These are phyloP conservation scores for Venturia pyrina DNA, from an alignment of 2,329 filamentous ascomycete species.

Conservation along the genomic window DNA sequence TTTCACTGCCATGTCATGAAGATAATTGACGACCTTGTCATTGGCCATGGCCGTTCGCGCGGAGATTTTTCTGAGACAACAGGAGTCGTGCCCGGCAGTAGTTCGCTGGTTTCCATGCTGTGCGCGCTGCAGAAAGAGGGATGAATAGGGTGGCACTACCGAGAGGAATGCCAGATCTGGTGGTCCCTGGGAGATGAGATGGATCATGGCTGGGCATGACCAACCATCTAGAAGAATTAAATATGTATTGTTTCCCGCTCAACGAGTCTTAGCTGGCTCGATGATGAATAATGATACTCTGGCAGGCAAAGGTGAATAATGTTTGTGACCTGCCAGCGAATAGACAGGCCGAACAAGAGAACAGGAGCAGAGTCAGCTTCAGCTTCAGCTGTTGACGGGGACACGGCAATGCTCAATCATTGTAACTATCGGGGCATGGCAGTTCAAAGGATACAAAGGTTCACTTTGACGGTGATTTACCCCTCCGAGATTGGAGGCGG, in stretches of 20 bases:
- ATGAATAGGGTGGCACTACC: background rate
- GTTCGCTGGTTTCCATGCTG: background rate
- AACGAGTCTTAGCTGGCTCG: too few relatives aligned
- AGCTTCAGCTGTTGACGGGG: too few relatives aligned
- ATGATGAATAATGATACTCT: too few relatives aligned
- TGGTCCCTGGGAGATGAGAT: too few relatives aligned
- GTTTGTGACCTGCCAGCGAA: background rate
- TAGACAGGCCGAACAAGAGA: background rate
- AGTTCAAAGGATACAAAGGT: background rate
- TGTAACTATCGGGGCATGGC: too few relatives aligned
- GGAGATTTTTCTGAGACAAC: background rate
- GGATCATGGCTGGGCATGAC: background rate
- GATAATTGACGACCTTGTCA: background rate
- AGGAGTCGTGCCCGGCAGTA: background rate
- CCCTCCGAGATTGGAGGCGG: conserved; percentile 2
- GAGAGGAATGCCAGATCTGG: background rate
- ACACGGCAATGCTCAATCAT: too few relatives aligned
- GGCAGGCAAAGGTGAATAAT: too few relatives aligned
- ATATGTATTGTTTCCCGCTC: background rate
- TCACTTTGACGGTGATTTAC: background rate
- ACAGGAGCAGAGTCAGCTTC: too few relatives aligned
- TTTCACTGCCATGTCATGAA: background rate
- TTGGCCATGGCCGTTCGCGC: background rate
- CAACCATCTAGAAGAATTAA: too few relatives aligned
- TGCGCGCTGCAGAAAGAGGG: background rate